These are phyloP conservation scores for Trichosporon sp. DNA, from an alignment of 1,284 basidiomycete species.

Conservation along the genomic window DNA sequence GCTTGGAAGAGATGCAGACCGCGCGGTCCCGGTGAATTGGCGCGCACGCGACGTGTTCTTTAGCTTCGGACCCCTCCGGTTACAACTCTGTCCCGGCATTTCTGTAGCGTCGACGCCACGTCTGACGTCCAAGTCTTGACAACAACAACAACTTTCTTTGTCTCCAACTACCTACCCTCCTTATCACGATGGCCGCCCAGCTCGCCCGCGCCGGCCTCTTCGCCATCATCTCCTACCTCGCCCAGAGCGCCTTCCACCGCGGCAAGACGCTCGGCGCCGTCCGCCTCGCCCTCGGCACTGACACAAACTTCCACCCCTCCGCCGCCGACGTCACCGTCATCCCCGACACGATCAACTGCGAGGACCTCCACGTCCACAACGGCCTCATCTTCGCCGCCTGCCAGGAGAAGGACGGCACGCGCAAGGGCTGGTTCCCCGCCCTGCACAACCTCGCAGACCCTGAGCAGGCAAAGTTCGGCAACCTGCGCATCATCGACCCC, in stretches of 20 bases:
- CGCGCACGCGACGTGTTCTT: neutral
- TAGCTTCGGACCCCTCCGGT: neutral
- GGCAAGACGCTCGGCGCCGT: slow-evolving; percentile 13
- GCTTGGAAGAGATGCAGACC: neutral
- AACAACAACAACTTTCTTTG: neutral
- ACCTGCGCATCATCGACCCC: slow-evolving; percentile 29
- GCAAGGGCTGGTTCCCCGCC: slow-evolving; percentile 39
- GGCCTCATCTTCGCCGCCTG: slow-evolving; percentile 17
- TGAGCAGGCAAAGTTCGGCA: slow-evolving; percentile 10
- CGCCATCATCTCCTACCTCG: slow-evolving; percentile 6
- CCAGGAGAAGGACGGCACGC: slow-evolving; percentile 12
- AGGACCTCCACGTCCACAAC: slow-evolving; percentile 14
- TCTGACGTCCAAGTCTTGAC: neutral
- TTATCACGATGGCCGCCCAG: slow-evolving; percentile 6
- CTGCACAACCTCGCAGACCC: slow-evolving; percentile 19
- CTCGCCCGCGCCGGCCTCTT: slow-evolving; percentile 3
- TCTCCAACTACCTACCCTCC: neutral
- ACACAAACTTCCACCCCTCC: neutral
- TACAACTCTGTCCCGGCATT: neutral
- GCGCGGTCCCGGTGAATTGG: neutral
- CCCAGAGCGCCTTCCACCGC: slow-evolving; percentile 13
- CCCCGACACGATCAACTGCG: slow-evolving; percentile 16
- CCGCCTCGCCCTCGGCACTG: slow-evolving; percentile 5
- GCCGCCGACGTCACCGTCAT: slow-evolving; percentile 8
- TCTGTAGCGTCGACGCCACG: neutral